These are phyloP conservation scores for Suillus spraguei DNA, from an alignment of 768 basidiomycete genomes.

Conservation along the genomic window DNA sequence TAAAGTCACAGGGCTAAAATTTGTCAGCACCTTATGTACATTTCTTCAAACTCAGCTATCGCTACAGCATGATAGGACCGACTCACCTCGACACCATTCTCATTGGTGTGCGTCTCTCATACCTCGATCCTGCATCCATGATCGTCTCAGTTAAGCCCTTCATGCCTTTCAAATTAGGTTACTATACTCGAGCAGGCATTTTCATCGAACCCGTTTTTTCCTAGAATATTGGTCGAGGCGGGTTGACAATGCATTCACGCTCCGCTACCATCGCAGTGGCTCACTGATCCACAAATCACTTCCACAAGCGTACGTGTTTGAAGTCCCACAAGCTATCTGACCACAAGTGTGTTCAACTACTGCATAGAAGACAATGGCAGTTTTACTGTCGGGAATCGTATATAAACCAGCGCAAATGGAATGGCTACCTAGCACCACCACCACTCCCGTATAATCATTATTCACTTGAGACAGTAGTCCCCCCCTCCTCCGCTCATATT, in stretches of 20 bases:
- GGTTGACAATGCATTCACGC: background rate
- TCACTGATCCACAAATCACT: background rate
- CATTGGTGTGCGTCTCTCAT: no score
- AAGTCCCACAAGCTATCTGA: no score
- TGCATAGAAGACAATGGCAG: background rate
- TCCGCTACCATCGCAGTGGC: background rate
- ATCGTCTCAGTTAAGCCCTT: background rate
- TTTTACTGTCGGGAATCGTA: background rate
- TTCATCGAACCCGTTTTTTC: background rate
- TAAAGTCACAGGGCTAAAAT: no score
- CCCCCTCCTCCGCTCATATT: background rate
- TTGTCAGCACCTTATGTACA: no score
- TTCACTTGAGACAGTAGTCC: background rate
- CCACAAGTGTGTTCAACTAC: background rate
- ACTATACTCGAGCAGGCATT: background rate
- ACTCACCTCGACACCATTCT: no score
- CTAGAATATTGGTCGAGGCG: no score
- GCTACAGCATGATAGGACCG: no score
- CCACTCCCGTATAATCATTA: background rate
- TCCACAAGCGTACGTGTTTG: no score
- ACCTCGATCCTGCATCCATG: background rate
- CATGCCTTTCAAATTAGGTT: background rate
- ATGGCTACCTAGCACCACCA: background rate
- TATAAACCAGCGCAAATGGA: background rate
- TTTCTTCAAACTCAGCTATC: no score